Conservation (phyloP, 2,329 filamentous ascomycete genomes). For the Apiospora malaysiana region DNA sequence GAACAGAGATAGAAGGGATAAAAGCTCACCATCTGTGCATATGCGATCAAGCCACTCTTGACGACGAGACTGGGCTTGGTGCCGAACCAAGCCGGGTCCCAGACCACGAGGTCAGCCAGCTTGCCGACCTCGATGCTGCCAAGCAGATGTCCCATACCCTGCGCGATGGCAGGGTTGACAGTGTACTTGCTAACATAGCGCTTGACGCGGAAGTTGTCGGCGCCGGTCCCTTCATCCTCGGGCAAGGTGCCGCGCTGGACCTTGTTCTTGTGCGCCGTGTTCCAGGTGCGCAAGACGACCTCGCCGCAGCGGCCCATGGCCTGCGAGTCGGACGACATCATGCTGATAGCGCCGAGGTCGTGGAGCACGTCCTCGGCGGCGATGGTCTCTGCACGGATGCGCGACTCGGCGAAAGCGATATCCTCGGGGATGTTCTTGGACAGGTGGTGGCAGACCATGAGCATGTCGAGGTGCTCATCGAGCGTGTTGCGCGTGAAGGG, state of each 20-base stretch:
- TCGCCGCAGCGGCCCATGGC: slow-evolving; percentile 97
- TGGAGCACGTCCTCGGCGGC: slow-evolving; percentile 96
- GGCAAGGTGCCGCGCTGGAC: slow-evolving; percentile 76
- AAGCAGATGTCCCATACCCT: slow-evolving; percentile 87
- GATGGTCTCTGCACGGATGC: slow-evolving; percentile 95
- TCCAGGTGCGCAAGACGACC: slow-evolving; percentile 92
- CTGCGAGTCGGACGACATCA: slow-evolving; percentile 96
- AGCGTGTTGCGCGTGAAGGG: slow-evolving; percentile 92
- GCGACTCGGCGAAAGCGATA: slow-evolving; percentile 91
- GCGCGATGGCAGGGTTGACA: slow-evolving; percentile 88
- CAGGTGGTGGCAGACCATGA: slow-evolving; percentile 97
- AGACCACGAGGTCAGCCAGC: slow-evolving; percentile 86
- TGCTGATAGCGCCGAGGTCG: slow-evolving; percentile 92
- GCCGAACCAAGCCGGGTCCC: slow-evolving; percentile 85
- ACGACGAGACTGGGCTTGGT: slow-evolving; percentile 82
- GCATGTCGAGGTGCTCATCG: slow-evolving; percentile 96
- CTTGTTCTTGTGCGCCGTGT: slow-evolving; percentile 98
- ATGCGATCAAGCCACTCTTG: slow-evolving; percentile 87
- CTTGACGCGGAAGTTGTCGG: slow-evolving; percentile 92
- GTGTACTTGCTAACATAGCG: slow-evolving; percentile 96
- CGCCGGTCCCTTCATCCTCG: slow-evolving; percentile 79
- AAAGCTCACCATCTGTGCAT: slow-evolving; percentile 76
- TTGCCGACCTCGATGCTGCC: slow-evolving; percentile 90
- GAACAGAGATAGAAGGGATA: neutral
- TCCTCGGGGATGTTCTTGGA: slow-evolving; percentile 94